A percentile compares a stretch with the other conserved stretches of the same genome.
phyloP scores from a whole-genome alignment of 2,329 filamentous ascomycete genomes.

The Trichoderma simmonsii region DNA sequence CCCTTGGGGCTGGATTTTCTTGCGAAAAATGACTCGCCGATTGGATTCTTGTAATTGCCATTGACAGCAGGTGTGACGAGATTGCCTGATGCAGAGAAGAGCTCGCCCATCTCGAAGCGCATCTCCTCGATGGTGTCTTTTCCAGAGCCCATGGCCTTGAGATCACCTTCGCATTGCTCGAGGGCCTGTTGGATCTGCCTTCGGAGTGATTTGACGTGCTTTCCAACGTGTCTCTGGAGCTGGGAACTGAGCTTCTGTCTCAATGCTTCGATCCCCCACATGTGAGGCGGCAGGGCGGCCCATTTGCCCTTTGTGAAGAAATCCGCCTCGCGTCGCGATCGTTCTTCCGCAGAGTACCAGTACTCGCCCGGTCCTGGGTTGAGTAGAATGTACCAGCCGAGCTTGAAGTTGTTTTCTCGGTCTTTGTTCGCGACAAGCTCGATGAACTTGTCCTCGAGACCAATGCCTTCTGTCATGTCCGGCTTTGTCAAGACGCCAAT shows the following conservation, averaged over 20 bases:
- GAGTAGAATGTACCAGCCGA: conserved; percentile 51
- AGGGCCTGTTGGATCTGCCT: conserved; percentile 50
- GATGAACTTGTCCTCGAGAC: conserved; percentile 52
- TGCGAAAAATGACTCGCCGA: conserved; percentile 50
- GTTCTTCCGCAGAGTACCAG: conserved; percentile 43
- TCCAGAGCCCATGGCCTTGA: conserved; percentile 48
- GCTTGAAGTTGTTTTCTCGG: conserved; percentile 47
- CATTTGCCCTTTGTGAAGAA: conserved; percentile 51
- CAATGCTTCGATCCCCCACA: conserved; percentile 46
- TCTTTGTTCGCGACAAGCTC: conserved; percentile 52
- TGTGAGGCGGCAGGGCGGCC: conserved; percentile 44
- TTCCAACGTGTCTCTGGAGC: conserved; percentile 50
- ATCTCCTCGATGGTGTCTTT: conserved; percentile 53
- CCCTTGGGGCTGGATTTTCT: conserved; percentile 48
- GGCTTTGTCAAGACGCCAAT: conserved; percentile 54
- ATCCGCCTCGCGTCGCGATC: conserved; percentile 42
- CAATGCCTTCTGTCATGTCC: conserved; percentile 51
- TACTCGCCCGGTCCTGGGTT: conserved; percentile 48
- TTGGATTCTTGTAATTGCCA: conserved; percentile 55
- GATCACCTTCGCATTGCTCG: conserved; percentile 47
- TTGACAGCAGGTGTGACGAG: conserved; percentile 53
- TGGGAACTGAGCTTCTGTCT: conserved; percentile 49
- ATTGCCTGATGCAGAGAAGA: conserved; percentile 51
- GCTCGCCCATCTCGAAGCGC: conserved; percentile 51
- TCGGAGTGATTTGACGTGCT: conserved; percentile 49